These are phyloP conservation scores for Diaporthe sp. DNA, from an alignment of 2,329 filamentous ascomycete species.

Conservation along the genomic window DNA sequence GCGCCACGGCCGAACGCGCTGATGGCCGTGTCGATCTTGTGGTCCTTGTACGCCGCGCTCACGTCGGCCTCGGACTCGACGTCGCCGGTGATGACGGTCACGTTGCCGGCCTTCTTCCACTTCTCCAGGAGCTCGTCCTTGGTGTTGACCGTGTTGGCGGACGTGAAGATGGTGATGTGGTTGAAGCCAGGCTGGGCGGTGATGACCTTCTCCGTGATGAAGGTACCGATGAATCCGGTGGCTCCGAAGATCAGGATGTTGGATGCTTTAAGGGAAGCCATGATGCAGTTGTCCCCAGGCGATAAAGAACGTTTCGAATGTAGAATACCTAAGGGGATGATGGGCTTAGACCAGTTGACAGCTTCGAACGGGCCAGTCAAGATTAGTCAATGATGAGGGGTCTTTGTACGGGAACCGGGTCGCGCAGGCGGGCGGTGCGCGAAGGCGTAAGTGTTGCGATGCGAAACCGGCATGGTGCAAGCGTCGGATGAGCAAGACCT, in stretches of 20 bases:
- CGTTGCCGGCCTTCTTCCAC: conserved; percentile 61
- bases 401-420: background rate
- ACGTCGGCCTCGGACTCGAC: conserved; percentile 66
- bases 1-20: conserved; percentile 75
- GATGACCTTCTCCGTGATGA: conserved; percentile 56
- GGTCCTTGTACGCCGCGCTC: conserved; percentile 66
- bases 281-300: background rate
- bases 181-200: conserved; percentile 52
- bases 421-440: background rate
- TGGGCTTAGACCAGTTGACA: background rate
- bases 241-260: conserved; percentile 55
- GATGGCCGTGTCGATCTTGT: conserved; percentile 74
- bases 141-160: conserved; percentile 61
- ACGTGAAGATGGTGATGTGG: conserved; percentile 58
- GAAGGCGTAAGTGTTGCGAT: conserved; percentile 10
- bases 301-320: background rate
- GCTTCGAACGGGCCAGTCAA: background rate
- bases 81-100: conserved; percentile 70
- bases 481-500: background rate
- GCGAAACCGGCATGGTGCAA: conserved; percentile 28
- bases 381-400: background rate
- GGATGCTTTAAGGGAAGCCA: conserved; percentile 44
- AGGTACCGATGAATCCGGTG: conserved; percentile 58
- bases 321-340: no score
- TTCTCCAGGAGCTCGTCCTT: conserved; percentile 62